Conservation (phyloP, 768 basidiomycete genomes). For the Coprinopsis sp. region DNA sequence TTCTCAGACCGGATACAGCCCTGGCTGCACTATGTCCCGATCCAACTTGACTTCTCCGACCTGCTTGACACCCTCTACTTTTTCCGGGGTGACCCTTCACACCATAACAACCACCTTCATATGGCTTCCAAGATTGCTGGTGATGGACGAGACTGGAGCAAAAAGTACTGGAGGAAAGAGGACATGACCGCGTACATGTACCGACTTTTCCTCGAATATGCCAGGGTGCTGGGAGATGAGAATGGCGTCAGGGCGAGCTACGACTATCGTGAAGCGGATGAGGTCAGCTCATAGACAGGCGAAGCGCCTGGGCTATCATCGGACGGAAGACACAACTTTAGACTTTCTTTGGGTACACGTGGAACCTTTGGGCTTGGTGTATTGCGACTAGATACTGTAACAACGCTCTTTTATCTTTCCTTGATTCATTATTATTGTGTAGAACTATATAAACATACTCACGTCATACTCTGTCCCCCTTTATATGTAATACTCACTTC, state of each 20-base stretch:
- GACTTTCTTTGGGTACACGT: too few species aligned
- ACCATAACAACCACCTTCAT: slow-evolving; percentile 51
- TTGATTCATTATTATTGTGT: too few species aligned
- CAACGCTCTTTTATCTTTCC: too few species aligned
- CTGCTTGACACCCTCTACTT: slow-evolving; percentile 68
- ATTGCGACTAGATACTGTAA: too few species aligned
- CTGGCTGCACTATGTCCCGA: slow-evolving; percentile 73
- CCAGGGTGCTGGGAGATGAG: slow-evolving; percentile 10
- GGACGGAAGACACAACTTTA: too few species aligned
- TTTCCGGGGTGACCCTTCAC: slow-evolving; percentile 58
- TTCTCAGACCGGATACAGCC: slow-evolving; percentile 53
- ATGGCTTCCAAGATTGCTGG: slow-evolving; percentile 44
- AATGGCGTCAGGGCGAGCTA: not conserved
- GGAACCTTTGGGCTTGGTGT: too few species aligned
- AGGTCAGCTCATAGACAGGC: too few species aligned
- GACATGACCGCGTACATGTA: slow-evolving; percentile 51
- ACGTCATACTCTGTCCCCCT: too few species aligned
- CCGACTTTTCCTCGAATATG: slow-evolving; percentile 21
- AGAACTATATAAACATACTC: too few species aligned
- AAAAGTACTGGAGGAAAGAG: slow-evolving; percentile 44
- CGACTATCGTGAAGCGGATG: not conserved
- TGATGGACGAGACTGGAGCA: slow-evolving; percentile 48
- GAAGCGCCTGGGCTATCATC: not conserved
- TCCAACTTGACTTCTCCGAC: slow-evolving; percentile 59
- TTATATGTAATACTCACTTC: too few species aligned